Base-by-base conservation (phyloP, 2,329 filamentous ascomycete genomes). In the Aureobasidium sp. region DNA sequence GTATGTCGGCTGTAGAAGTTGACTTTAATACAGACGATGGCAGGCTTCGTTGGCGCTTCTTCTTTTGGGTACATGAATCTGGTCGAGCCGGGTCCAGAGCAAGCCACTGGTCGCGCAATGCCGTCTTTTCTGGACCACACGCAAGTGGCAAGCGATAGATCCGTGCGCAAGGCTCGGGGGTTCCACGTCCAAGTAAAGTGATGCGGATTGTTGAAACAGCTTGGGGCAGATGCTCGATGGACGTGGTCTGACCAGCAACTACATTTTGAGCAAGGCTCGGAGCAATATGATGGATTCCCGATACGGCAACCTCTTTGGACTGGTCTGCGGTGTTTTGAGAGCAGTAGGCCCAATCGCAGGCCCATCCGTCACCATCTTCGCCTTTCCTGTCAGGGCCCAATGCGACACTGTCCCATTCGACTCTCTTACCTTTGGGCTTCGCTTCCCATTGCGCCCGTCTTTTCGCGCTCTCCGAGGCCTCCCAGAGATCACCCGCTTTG, bases 131-230 rank as follows among this genome's bases (percentile, higher is more conserved):
- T 25, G 37, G 12, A 17, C 58, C 63, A 56, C 80, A 70, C 31
- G 67, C 74, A 3, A 78, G 74, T n/a, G 93, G 90, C 17, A 97
- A 84, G 15, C 90, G 87, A 75, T 97, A 99, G 66, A 97, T 86
- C 39, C 94, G 84, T 4, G 93, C 90, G 72, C 88, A 89, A 3
- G 84, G 77, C 0, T 77, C 79, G 3, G 87, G 89, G 0, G 87
- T 83, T 29, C 94, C 93, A 62, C 90, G 85, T 42, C 81, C 79
- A 9, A 88, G 71, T 49, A 94, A 80, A 0, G 79, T 85, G 60
- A 97, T 78, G 55, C 82, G 83, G 49, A 92, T 81, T 0, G 85
- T 87, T 58, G 87, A 76, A 2, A 86, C 70, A 2, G 74, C 71
- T 45, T 62, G 64, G 62, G 55, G 53, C 41, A 85, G 67, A 15